phyloP scores from a whole-genome alignment of 2,329 filamentous ascomycete genomes.

The Venturia nashicola region DNA sequence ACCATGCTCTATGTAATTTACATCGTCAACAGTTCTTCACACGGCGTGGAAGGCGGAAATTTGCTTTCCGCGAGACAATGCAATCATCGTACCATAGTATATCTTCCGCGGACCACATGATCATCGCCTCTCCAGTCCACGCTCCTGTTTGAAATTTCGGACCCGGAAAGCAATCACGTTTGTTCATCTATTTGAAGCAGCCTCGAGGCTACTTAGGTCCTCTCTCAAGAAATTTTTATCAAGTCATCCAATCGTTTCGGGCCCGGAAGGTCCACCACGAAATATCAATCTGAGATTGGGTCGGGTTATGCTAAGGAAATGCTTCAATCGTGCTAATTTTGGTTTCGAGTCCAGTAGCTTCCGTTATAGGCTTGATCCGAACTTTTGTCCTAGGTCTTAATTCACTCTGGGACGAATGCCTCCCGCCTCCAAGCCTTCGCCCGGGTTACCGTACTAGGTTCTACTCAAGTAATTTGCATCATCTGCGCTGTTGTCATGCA shows the following conservation, averaged over 20 bases:
- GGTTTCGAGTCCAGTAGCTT: neutral
- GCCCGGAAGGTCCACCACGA: neutral
- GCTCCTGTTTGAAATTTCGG: neutral
- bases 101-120: neutral
- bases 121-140: neutral
- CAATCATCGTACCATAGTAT: no score
- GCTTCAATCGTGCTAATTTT: neutral
- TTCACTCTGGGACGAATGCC: neutral
- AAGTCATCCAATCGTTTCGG: neutral
- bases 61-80: neutral
- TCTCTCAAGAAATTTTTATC: neutral
- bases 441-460: neutral
- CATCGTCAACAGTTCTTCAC: neutral
- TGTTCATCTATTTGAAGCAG: neutral
- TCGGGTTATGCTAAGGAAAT: neutral
- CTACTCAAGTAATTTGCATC: neutral
- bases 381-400: neutral
- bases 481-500: neutral
- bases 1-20: neutral
- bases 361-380: neutral
- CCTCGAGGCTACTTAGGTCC: neutral
- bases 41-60: neutral
- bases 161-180: neutral
- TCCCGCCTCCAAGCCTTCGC: neutral
- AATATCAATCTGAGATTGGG: neutral